Evolutionary conservation across 192 early-diverging fungal genomes (phyloP).

Genomic region (Gaertneriomyces sp.): DNA sequence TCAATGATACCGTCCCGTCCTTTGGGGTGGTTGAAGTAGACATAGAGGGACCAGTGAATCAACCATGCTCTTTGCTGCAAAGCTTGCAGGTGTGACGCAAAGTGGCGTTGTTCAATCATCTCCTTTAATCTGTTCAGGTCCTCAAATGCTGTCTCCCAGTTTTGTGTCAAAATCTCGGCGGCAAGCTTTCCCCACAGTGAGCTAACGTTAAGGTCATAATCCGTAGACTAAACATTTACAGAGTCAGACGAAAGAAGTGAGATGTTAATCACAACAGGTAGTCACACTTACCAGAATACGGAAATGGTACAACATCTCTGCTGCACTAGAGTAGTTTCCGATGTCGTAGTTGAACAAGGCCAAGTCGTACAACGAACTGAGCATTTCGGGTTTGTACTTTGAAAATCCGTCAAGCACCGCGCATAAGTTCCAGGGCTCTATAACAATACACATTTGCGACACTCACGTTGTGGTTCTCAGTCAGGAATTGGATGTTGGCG

Average conservation of each 20-base stretch:
- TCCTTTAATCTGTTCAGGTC: constrained; percentile 86
- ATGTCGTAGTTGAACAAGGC: constrained; percentile 90
- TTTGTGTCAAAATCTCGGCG: constrained; percentile 86
- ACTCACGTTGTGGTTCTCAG: constrained; percentile 76
- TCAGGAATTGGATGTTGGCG: constrained; percentile 83
- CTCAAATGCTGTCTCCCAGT: constrained; percentile 91
- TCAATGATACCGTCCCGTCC: constrained; percentile 93
- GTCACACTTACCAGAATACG: constrained; percentile 72
- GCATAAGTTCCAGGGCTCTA: background rate
- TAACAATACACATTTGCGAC: background rate
- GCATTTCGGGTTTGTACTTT: constrained; percentile 85
- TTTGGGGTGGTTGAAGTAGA: constrained; percentile 97
- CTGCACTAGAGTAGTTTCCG: constrained; percentile 86
- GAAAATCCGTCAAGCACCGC: background rate
- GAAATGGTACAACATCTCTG: constrained; percentile 93
- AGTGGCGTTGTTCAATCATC: constrained; percentile 74
- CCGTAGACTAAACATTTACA: constrained; percentile 63
- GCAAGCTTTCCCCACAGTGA: constrained; percentile 98
- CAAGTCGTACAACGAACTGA: constrained; percentile 80
- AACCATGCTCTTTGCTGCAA: constrained; percentile 91
- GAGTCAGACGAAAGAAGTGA: background rate
- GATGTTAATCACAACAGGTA: background rate
- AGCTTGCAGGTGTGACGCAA: constrained; percentile 67
- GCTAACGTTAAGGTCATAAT: constrained; percentile 74
- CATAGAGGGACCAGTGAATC: constrained; percentile 96